Evolutionary conservation across 495 filamentous ascomycete species (phyloP).

Genomic region (Annulohypoxylon moriforme): DNA sequence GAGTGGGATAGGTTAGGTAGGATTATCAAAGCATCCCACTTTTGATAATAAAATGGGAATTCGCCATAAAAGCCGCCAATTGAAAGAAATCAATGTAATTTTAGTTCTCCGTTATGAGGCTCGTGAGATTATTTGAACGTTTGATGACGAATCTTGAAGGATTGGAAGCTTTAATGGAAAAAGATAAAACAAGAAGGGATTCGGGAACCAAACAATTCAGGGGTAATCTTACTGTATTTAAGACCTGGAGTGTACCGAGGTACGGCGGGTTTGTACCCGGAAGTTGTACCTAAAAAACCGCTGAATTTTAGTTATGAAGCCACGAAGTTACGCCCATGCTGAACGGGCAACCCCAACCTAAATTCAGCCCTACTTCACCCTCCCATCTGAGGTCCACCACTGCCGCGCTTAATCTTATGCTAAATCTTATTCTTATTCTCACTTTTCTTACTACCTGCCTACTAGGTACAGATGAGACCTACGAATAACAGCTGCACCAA

Average conservation of each 20-base stretch:
- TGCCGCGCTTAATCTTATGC: not conserved
- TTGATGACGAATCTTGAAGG: not conserved
- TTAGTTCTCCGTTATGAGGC: not conserved
- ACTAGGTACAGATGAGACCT: too few species aligned
- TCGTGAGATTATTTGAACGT: not conserved
- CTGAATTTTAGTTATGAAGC: not conserved
- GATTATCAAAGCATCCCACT: not conserved
- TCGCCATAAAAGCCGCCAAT: too few species aligned
- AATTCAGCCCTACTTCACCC: not conserved
- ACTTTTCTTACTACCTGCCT: not conserved
- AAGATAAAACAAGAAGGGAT: not conserved
- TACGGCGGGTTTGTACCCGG: too few species aligned
- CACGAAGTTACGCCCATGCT: not conserved
- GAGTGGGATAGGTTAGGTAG: not conserved
- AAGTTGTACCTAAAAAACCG: not conserved
- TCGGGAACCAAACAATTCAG: not conserved
- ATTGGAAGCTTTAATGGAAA: not conserved
- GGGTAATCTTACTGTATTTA: not conserved
- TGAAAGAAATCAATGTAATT: too few species aligned
- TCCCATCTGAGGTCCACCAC: not conserved
- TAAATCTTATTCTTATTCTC: not conserved
- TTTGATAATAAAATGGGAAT: not conserved
- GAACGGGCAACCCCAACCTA: not conserved
- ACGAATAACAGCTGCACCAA: not conserved
- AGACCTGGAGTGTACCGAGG: not conserved